Evolutionary conservation across 352 stramenopile genomes (phyloP).

Genomic region (Phytopythium mirpurense): DNA sequence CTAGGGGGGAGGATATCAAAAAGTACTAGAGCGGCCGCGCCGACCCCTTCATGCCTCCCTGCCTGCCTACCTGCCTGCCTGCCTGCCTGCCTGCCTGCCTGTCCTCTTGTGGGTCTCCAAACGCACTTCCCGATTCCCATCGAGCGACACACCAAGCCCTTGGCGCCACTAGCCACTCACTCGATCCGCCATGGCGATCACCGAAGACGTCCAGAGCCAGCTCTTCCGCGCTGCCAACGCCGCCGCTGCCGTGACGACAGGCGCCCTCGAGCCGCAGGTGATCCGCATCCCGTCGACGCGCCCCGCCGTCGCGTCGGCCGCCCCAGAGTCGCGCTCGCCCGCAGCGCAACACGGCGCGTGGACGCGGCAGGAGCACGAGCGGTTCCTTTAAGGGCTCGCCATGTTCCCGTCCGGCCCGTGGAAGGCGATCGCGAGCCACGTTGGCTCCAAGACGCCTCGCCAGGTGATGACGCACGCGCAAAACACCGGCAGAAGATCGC

Average conservation of each 20-base stretch:
- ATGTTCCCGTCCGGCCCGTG: conserved; percentile 40
- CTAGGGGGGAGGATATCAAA: background rate
- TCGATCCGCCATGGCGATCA: conserved; percentile 18
- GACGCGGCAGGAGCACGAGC: conserved; percentile 40
- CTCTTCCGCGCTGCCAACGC: conserved; percentile 14
- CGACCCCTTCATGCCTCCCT: too few relatives aligned
- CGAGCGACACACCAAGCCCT: background rate
- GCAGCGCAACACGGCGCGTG: conserved; percentile 17
- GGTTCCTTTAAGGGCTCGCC: conserved; percentile 46
- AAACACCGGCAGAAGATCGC: conserved; percentile 88
- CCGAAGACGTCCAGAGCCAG: conserved; percentile 24
- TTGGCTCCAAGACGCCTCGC: conserved; percentile 56
- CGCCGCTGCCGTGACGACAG: background rate
- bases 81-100: too few relatives aligned
- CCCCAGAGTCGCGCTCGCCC: conserved; percentile 1
- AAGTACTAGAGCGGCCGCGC: background rate
- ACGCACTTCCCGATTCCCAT: background rate
- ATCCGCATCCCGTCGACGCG: conserved; percentile 26
- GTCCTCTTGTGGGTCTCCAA: background rate
- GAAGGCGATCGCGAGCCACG: conserved; percentile 39
- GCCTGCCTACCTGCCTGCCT: too few relatives aligned
- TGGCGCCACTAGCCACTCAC: background rate
- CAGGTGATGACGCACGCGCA: conserved; percentile 92
- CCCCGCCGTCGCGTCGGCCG: conserved; percentile 9
- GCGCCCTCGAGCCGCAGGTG: conserved; percentile 6